Conservation (phyloP, 2,329 filamentous ascomycete species). For the Talaromyces sp. region DNA sequence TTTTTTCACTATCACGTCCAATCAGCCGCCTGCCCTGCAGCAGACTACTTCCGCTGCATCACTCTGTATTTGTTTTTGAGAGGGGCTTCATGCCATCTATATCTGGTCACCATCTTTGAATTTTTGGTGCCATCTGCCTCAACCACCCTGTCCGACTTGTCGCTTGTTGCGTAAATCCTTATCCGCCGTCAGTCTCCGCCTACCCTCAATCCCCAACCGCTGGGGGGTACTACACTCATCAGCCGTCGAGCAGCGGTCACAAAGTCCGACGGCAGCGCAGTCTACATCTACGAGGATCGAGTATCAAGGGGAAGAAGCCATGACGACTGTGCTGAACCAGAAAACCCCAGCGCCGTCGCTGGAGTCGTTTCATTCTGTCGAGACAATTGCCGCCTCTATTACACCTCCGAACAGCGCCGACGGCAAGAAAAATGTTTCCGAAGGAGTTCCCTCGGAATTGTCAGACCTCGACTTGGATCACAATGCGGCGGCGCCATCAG, state of each 20-base stretch:
- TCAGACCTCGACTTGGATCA: slow-evolving; percentile 40
- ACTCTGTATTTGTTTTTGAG: neutral
- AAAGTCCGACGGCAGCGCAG: slow-evolving; percentile 36
- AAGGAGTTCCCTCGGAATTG: slow-evolving; percentile 37
- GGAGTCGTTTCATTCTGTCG: slow-evolving; percentile 22
- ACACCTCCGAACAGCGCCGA: slow-evolving; percentile 42
- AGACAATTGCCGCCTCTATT: slow-evolving; percentile 32
- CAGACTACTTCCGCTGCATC: slow-evolving; percentile 2
- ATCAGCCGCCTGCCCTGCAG: slow-evolving; percentile 7
- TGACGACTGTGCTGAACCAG: slow-evolving; percentile 33
- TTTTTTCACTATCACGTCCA: slow-evolving; percentile 7
- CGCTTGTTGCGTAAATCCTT: slow-evolving; percentile 11
- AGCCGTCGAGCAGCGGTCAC: slow-evolving; percentile 44
- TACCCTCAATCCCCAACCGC: slow-evolving; percentile 33
- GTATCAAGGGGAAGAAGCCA: slow-evolving; percentile 16
- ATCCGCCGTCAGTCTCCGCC: slow-evolving; percentile 11
- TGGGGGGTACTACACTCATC: slow-evolving; percentile 28
- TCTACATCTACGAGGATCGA: slow-evolving; percentile 14
- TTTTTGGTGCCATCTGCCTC: neutral
- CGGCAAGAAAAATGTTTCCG: slow-evolving; percentile 41
- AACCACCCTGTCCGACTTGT: neutral
- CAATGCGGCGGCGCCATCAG: slow-evolving; percentile 19
- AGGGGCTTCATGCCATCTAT: slow-evolving; percentile 1
- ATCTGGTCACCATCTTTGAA: neutral
- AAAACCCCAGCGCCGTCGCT: slow-evolving; percentile 18